Evolutionary conservation across 169 alveolate genomes (phyloP).

Genomic region (Plasmodium chabaudi): DNA sequence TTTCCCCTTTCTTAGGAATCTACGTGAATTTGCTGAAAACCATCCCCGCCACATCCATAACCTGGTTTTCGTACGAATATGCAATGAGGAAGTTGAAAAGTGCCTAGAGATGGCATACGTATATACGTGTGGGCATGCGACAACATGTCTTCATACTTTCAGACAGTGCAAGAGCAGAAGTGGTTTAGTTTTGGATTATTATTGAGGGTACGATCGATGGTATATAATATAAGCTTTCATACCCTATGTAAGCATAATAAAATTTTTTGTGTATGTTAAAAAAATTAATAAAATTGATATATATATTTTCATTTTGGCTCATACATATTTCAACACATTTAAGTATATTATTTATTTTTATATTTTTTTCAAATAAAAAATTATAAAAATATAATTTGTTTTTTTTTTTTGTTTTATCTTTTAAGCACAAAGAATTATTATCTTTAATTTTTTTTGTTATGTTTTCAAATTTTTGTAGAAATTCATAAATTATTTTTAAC

Average conservation of each 20-base stretch:
- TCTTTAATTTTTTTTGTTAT: slow-evolving; percentile 22
- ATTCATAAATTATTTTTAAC: slow-evolving; percentile 45
- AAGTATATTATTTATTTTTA: neutral
- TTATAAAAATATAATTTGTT: slow-evolving; percentile 9
- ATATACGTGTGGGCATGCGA: too few species aligned
- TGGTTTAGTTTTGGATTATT: neutral
- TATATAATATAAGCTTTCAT: slow-evolving; percentile 3
- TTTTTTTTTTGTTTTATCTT: slow-evolving; percentile 17
- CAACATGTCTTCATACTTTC: too few species aligned
- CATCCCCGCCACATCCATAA: slow-evolving; percentile 70
- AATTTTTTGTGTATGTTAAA: slow-evolving; percentile 10
- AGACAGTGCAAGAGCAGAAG: too few species aligned
- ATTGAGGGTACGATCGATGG: slow-evolving; percentile 40
- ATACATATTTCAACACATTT: slow-evolving; percentile 34
- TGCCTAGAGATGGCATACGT: neutral
- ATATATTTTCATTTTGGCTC: slow-evolving; percentile 15
- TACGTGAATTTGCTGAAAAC: slow-evolving; percentile 57
- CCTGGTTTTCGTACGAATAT: slow-evolving; percentile 69
- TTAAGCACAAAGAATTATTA: slow-evolving; percentile 20
- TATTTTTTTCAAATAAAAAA: slow-evolving; percentile 12
- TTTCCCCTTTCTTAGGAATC: slow-evolving; percentile 21
- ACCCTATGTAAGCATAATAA: slow-evolving; percentile 20
- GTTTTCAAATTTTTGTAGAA: slow-evolving; percentile 62
- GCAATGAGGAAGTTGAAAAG: slow-evolving; percentile 64
- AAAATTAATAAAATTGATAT: slow-evolving; percentile 40